Percentiles rank a stretch among this genome's conserved stretches.
Evolutionary conservation across 768 basidiomycete species (phyloP).

Genomic region (Mycena latifolia): DNA sequence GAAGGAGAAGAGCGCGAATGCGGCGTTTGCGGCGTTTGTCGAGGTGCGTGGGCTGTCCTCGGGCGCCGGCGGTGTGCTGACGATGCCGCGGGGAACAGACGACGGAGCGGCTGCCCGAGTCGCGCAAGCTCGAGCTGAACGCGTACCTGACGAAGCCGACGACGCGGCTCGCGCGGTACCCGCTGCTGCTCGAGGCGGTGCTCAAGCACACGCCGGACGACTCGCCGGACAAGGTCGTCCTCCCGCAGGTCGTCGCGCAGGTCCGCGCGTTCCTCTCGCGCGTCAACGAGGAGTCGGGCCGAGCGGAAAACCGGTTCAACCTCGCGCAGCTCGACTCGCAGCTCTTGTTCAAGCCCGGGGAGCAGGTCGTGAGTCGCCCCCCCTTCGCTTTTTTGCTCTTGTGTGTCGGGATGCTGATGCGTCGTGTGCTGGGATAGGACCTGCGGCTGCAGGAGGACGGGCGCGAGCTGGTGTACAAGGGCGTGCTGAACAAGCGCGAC

Average conservation of each 20-base stretch:
- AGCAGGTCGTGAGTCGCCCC: slow-evolving; percentile 80
- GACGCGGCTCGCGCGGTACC: slow-evolving; percentile 96
- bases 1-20: slow-evolving; percentile 95
- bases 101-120: slow-evolving; percentile 94
- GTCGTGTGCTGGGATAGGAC: slow-evolving; percentile 71
- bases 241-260: slow-evolving; percentile 83
- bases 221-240: slow-evolving; percentile 82
- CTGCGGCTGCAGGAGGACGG: slow-evolving; percentile 88
- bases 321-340: slow-evolving; percentile 94
- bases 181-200: slow-evolving; percentile 91
- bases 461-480: slow-evolving; percentile 93
- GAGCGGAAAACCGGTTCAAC: slow-evolving; percentile 96
- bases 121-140: slow-evolving; percentile 96
- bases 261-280: slow-evolving; percentile 86
- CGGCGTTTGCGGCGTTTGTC: slow-evolving; percentile 94
- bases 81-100: slow-evolving; percentile 58
- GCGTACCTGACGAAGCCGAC: slow-evolving; percentile 99
- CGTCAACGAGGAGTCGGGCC: slow-evolving; percentile 95
- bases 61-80: not conserved
- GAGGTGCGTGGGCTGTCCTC: slow-evolving; percentile 68
- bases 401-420: slow-evolving; percentile 14
- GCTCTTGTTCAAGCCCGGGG: slow-evolving; percentile 89
- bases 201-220: slow-evolving; percentile 93
- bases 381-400: no score
- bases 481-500: slow-evolving; percentile 88